Conservation (phyloP, 805 yeast species). For the Kluyveromyces starmeri region DNA sequence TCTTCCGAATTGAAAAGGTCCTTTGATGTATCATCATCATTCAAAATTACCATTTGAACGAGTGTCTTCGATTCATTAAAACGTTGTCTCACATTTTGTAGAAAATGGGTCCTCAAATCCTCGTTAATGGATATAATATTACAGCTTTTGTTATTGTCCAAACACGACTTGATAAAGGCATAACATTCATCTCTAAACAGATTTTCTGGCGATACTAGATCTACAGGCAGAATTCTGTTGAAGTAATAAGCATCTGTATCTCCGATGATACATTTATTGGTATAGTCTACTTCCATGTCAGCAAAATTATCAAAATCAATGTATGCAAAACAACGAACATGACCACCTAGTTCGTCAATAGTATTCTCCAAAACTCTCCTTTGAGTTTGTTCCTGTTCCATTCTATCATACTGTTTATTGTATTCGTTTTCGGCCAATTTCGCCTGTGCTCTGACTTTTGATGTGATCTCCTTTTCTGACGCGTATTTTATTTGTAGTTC, state of each 20-base stretch:
- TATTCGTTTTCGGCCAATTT: slow-evolving; percentile 15
- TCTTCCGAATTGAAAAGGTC: slow-evolving; percentile 10
- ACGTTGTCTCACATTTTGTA: slow-evolving; percentile 8
- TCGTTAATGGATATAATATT: slow-evolving; percentile 19
- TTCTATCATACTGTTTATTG: slow-evolving; percentile 21
- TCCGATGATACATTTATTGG: slow-evolving; percentile 8
- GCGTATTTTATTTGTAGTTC: slow-evolving; percentile 17
- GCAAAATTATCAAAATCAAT: slow-evolving; percentile 7
- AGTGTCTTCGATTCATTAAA: slow-evolving; percentile 11
- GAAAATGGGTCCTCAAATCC: slow-evolving; percentile 6
- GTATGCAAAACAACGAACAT: slow-evolving; percentile 26
- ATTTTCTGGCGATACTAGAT: slow-evolving; percentile 13
- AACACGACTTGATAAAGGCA: slow-evolving; percentile 22
- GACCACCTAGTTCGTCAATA: slow-evolving; percentile 33
- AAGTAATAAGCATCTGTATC: slow-evolving; percentile 9
- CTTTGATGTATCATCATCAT: slow-evolving; percentile 20
- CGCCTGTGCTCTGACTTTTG: slow-evolving; percentile 17
- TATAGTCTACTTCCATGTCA: slow-evolving; percentile 12
- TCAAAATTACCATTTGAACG: slow-evolving; percentile 21
- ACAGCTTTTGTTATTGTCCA: slow-evolving; percentile 16
- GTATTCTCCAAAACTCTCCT: slow-evolving; percentile 42
- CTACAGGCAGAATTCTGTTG: slow-evolving; percentile 19
- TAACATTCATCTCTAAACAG: slow-evolving; percentile 21
- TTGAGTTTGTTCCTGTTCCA: slow-evolving; percentile 30
- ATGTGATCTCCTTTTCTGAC: slow-evolving; percentile 14